A percentile compares a stretch with the other conserved stretches of the same genome.
Evolutionary conservation across 176 grass and related monocot species (phyloP).

Genomic region (Melocanna baccifera): DNA sequence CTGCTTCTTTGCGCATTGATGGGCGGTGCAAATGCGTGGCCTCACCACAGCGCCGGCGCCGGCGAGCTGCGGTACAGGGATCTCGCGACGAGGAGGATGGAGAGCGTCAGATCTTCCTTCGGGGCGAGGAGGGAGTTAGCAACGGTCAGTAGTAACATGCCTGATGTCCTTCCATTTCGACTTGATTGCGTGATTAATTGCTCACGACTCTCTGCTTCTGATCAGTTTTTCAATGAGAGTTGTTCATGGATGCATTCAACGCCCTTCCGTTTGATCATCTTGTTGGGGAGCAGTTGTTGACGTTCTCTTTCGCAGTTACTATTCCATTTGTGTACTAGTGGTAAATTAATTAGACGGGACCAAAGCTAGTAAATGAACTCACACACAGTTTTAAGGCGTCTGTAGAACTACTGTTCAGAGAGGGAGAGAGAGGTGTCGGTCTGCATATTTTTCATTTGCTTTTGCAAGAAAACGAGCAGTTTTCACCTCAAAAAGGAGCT

Average conservation of each 20-base stretch:
- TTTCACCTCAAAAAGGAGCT: neutral
- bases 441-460: neutral
- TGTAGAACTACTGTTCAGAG: neutral
- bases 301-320: neutral
- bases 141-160: slow-evolving; percentile 17
- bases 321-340: neutral
- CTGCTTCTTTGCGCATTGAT: slow-evolving; percentile 19
- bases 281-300: slow-evolving; percentile 3
- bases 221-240: neutral
- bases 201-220: neutral
- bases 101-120: slow-evolving; percentile 47
- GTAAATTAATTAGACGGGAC: neutral
- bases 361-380: neutral
- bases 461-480: neutral
- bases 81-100: slow-evolving; percentile 32
- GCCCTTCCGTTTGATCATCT: neutral
- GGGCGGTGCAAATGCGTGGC: slow-evolving; percentile 22
- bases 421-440: neutral
- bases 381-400: neutral
- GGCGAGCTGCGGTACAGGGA: slow-evolving; percentile 43
- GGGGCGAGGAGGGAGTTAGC: slow-evolving; percentile 30
- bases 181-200: neutral
- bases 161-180: neutral
- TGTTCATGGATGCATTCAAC: neutral
- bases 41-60: neutral